Conservation (phyloP, 73 alveolate species). For the Paramecium primaurelia region DNA sequence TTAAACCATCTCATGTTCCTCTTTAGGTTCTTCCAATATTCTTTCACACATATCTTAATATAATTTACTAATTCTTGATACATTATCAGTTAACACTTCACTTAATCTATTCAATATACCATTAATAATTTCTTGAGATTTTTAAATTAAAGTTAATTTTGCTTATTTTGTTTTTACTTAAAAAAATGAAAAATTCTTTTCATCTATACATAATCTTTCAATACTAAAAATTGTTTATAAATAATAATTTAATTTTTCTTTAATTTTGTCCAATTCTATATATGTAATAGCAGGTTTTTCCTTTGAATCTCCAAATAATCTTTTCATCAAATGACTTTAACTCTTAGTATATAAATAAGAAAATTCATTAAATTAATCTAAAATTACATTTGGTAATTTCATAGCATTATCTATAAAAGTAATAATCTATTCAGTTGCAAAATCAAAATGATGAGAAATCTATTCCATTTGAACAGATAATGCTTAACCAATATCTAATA, state of each 20-base stretch:
- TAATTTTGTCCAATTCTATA: conserved; percentile 41
- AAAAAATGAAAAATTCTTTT: conserved; percentile 42
- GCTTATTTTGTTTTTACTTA: conserved; percentile 51
- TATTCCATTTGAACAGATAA: neutral
- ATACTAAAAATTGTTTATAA: neutral
- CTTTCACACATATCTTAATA: conserved; percentile 45
- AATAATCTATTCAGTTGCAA: neutral
- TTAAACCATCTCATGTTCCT: conserved; percentile 54
- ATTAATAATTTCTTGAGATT: conserved; percentile 23
- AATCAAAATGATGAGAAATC: neutral
- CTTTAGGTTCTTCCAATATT: conserved; percentile 42
- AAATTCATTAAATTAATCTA: neutral
- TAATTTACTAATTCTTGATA: neutral
- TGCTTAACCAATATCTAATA: neutral
- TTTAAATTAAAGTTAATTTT: neutral
- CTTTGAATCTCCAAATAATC: neutral
- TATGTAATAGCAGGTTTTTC: conserved; percentile 30
- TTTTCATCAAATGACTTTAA: conserved; percentile 27
- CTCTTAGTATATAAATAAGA: conserved; percentile 21
- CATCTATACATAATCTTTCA: conserved; percentile 53
- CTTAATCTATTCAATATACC: conserved; percentile 18
- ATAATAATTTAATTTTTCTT: conserved; percentile 14
- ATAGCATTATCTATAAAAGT: neutral
- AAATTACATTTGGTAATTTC: neutral
- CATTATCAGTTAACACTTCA: conserved; percentile 26